A percentile compares a stretch with the other conserved stretches of the same genome.
Evolutionary conservation across 2,329 filamentous ascomycete species (phyloP).

Genomic region (Amylocarpus encephaloides): DNA sequence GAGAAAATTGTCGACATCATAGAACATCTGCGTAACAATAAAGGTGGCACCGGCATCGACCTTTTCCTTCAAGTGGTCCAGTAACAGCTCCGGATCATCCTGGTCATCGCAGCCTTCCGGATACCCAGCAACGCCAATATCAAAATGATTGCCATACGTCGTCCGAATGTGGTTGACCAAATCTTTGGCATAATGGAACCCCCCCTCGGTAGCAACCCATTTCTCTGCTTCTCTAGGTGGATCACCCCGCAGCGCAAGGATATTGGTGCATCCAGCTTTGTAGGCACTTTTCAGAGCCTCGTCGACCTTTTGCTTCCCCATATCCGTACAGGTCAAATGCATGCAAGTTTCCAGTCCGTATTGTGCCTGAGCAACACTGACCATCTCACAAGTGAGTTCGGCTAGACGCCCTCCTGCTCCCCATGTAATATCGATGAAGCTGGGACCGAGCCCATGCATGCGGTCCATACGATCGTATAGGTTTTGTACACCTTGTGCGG

Average conservation of each 20-base stretch:
- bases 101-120: slow-evolving; percentile 95
- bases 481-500: slow-evolving; percentile 94
- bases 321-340: slow-evolving; percentile 98
- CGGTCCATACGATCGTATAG: slow-evolving; percentile 99
- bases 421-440: slow-evolving; percentile 98
- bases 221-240: slow-evolving; percentile 89
- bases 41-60: slow-evolving; percentile 90
- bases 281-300: slow-evolving; percentile 82
- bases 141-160: slow-evolving; percentile 82
- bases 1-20: slow-evolving; percentile 92
- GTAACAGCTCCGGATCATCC: slow-evolving; percentile 72
- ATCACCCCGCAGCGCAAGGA: slow-evolving; percentile 86
- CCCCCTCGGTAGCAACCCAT: slow-evolving; percentile 81
- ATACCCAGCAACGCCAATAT: slow-evolving; percentile 95
- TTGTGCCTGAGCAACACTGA: slow-evolving; percentile 87
- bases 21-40: slow-evolving; percentile 99
- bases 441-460: slow-evolving; percentile 90
- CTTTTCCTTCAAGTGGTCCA: slow-evolving; percentile 95
- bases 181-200: slow-evolving; percentile 89
- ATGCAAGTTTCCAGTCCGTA: slow-evolving; percentile 98
- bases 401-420: slow-evolving; percentile 89
- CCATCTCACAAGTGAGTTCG: slow-evolving; percentile 94
- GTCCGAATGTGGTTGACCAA: slow-evolving; percentile 70
- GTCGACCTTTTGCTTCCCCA: slow-evolving; percentile 89
- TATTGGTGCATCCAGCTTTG: slow-evolving; percentile 94